phyloP scores from a whole-genome alignment of 1,284 basidiomycete genomes.

The Pyrrhoderma lamaoense region DNA sequence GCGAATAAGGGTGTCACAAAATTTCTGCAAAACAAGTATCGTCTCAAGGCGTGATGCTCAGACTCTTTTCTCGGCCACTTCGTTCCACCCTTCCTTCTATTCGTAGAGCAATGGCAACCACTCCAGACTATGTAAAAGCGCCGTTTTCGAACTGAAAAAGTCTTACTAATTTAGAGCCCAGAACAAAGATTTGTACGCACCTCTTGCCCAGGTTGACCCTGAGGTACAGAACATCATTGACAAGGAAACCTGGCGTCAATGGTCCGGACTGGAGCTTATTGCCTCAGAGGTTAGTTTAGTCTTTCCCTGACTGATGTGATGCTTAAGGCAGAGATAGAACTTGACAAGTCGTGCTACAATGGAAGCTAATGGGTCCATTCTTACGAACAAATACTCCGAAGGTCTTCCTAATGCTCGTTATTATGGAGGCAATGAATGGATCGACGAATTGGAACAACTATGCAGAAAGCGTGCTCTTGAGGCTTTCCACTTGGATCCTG shows the following conservation, averaged over 20 bases:
- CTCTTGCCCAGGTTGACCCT: conserved; percentile 87
- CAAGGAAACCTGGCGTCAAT: conserved; percentile 99
- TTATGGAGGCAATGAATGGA: conserved; percentile 96
- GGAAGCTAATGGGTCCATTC: conserved; percentile 98
- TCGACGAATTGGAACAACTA: conserved; percentile 93
- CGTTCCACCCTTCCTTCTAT: conserved; percentile 23
- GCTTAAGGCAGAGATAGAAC: conserved; percentile 49
- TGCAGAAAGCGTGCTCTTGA: conserved; percentile 93
- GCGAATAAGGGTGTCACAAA: background rate
- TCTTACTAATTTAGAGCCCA: conserved; percentile 27
- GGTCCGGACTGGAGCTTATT: conserved; percentile 94
- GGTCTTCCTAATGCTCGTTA: conserved; percentile 93
- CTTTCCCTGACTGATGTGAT: conserved; percentile 6
- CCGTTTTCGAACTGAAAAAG: background rate
- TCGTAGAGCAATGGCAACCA: conserved; percentile 49
- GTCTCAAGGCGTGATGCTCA: conserved; percentile 23
- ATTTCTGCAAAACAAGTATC: background rate
- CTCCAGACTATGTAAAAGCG: conserved; percentile 52
- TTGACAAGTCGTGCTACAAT: conserved; percentile 90
- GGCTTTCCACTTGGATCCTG: conserved; percentile 94
- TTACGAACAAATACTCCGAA: conserved; percentile 98
- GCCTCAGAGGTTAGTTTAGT: conserved; percentile 72
- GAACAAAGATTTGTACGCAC: conserved; percentile 89
- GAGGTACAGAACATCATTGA: conserved; percentile 97
- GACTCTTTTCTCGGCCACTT: conserved; percentile 24